A percentile compares a stretch with the other conserved stretches of the same genome.
Conservation (phyloP, 768 basidiomycete genomes). For the Dendrothele bispora region DNA sequence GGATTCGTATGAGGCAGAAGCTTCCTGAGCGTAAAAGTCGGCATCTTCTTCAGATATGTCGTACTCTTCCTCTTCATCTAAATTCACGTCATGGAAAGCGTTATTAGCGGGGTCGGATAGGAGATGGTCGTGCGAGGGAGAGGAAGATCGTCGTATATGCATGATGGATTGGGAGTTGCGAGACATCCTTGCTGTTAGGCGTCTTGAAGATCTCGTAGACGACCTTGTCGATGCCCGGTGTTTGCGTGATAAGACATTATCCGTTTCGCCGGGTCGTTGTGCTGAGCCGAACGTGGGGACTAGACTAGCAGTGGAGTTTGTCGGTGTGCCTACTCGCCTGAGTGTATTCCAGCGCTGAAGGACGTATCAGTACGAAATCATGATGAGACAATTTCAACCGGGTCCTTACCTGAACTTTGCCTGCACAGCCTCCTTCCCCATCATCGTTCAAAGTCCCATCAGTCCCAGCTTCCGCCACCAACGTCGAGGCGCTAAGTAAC, state of each 20-base stretch:
- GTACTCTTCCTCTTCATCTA: not conserved
- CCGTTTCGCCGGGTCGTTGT: not conserved
- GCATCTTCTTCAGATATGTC: too few species aligned
- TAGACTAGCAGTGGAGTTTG: not conserved
- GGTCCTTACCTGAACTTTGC: too few species aligned
- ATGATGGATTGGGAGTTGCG: not conserved
- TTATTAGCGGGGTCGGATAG: not conserved
- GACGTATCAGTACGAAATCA: not conserved
- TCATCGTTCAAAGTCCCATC: not conserved
- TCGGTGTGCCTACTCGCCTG: not conserved
- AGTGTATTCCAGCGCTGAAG: not conserved
- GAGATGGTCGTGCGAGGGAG: not conserved
- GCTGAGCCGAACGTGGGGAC: not conserved
- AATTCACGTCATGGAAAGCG: not conserved
- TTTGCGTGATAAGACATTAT: not conserved
- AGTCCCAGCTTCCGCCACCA: slow-evolving; percentile 8
- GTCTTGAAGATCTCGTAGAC: not conserved
- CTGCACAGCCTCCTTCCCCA: too few species aligned
- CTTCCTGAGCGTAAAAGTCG: slow-evolving; percentile 4
- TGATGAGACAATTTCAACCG: not conserved
- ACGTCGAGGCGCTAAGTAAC: slow-evolving; percentile 2
- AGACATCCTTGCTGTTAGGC: not conserved
- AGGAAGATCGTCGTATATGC: not conserved
- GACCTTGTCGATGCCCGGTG: too few species aligned
- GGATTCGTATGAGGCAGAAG: too few species aligned